Conservation (phyloP, 2,329 filamentous ascomycete genomes). For the Curvularia sp. region DNA sequence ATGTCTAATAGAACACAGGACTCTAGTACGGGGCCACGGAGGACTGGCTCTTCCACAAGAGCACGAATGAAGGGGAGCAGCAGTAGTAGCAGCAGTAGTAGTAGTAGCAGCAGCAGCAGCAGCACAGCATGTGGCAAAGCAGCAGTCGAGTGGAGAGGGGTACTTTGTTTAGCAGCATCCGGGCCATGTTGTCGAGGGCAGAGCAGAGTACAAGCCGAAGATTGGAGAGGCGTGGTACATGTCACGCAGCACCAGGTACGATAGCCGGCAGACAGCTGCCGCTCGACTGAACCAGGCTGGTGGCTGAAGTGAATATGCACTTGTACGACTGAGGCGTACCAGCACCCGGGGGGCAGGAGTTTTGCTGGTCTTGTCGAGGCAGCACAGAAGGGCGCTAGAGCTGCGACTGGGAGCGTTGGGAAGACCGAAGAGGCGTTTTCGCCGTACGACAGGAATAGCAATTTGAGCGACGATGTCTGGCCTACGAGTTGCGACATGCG, state of each 20-base stretch:
- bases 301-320: slow-evolving; percentile 36
- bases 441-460: slow-evolving; percentile 39
- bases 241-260: slow-evolving; percentile 36
- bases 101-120: neutral
- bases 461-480: slow-evolving; percentile 8
- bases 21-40: neutral
- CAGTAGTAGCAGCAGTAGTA: neutral
- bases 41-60: neutral
- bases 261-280: slow-evolving; percentile 44
- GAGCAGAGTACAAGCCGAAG: slow-evolving; percentile 18
- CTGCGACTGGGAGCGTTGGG: slow-evolving; percentile 37
- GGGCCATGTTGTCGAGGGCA: neutral
- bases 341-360: slow-evolving; percentile 39
- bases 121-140: neutral
- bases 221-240: slow-evolving; percentile 33
- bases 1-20: neutral
- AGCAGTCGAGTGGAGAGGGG: slow-evolving; percentile 30
- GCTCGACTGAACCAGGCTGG: slow-evolving; percentile 45
- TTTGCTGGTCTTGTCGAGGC: slow-evolving; percentile 29
- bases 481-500: neutral
- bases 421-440: slow-evolving; percentile 31
- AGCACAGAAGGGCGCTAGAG: slow-evolving; percentile 31
- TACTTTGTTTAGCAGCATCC: slow-evolving; percentile 4
- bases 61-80: neutral
- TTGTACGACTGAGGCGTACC: slow-evolving; percentile 36